Base-by-base conservation (phyloP, 2,329 filamentous ascomycete species). In the Penicillium sp. region DNA sequence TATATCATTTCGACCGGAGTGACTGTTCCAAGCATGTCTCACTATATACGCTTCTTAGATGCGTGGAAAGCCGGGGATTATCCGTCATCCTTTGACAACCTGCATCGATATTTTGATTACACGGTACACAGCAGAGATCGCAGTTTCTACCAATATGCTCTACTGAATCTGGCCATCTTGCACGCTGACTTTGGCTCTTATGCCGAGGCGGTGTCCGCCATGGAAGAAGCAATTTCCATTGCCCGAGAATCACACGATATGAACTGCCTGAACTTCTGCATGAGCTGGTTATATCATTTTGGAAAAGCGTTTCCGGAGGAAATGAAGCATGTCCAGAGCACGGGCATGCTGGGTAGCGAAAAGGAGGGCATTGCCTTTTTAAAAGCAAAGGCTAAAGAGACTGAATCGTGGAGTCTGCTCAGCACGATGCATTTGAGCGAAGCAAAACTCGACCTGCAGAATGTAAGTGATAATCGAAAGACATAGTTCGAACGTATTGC, bases 21-120 rank as follows among this genome's bases (percentile, higher is more conserved):
- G 51, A 76, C 85, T n/a, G 77, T 88, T 21, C 89, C 91, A 5
- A 90, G 86, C 55, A 77, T 92, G 58, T 83, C 84, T 14, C 87
- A 94, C 69, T 91, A 95, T 64, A 79, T 94, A 8, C 85, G 81
- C 83, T 97, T 96, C 67, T 85, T 97, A 14, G 92, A 99, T 70
- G 85, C 91, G 0, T 97, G 92, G 93, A 84, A 88, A 69, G 86
- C 91, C 3, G 93, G 93, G 4, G 91, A 97, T 71, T 95, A 93
- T 66, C 86, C 89, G 12, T 90, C 89, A 0, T 89, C 94, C 0
- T 94, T 97, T 68, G 93, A 99, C 66, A 87, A 87, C 63, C 80
- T 99, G 20, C 92, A 97, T 71, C 87, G 91, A 52, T 99, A 97
- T 71, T 99, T 97, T 66, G 94, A 99, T 71, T 97, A 96, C 72